These are phyloP conservation scores for Tilletia horrida DNA, from an alignment of 1,284 basidiomycete genomes.

Conservation along the genomic window DNA sequence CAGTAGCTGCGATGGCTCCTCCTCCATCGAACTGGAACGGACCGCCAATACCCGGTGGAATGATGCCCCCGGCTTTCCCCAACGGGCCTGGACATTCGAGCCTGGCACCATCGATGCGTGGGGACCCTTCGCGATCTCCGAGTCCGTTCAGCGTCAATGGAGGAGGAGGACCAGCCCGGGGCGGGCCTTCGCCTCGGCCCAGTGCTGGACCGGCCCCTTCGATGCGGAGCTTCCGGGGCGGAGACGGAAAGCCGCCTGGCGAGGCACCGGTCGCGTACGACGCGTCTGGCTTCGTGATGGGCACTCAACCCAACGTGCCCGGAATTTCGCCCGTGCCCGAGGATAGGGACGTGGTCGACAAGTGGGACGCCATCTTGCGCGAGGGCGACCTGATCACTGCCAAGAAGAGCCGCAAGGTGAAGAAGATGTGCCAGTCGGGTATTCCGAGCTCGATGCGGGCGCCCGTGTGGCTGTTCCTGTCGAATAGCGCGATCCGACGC, in stretches of 20 bases:
- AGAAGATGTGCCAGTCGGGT: conserved; percentile 71
- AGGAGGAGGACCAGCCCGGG: not conserved
- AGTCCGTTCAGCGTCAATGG: conserved; percentile 20
- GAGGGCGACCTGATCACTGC: conserved; percentile 66
- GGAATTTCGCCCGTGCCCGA: conserved; percentile 53
- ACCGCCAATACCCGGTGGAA: not conserved
- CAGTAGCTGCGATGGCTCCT: not conserved
- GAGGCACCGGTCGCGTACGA: conserved; percentile 19
- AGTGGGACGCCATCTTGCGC: conserved; percentile 70
- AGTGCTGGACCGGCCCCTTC: not conserved
- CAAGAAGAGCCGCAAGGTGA: conserved; percentile 77
- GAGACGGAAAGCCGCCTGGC: not conserved
- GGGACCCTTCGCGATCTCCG: conserved; percentile 22
- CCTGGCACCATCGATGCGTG: conserved; percentile 7
- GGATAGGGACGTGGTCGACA: conserved; percentile 69
- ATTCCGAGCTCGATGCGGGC: conserved; percentile 65
- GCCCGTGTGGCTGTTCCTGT: conserved; percentile 51
- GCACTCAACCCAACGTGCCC: conserved; percentile 19
- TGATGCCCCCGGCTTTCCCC: not conserved
- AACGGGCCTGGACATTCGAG: not conserved
- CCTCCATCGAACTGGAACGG: not conserved
- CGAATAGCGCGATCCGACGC: conserved; percentile 37
- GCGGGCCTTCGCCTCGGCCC: not conserved
- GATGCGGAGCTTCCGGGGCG: conserved; percentile 4
- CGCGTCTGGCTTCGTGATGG: conserved; percentile 39